Evolutionary conservation across 164 flowering plant species (phyloP).

Genomic region (Protea cynaroides): DNA sequence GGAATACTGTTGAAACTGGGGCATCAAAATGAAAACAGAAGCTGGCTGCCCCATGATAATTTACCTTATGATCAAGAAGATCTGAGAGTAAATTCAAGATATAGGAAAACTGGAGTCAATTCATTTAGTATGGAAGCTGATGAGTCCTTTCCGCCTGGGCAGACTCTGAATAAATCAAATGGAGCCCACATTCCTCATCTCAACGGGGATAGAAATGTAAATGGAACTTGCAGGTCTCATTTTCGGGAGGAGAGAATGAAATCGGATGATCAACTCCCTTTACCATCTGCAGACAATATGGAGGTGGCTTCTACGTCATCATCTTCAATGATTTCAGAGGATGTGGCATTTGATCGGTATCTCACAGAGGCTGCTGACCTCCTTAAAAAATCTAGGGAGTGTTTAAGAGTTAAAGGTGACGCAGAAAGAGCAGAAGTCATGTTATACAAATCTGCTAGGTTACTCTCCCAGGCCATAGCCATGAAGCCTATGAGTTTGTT

Average conservation of each 20-base stretch:
- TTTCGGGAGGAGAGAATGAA: conserved; percentile 14
- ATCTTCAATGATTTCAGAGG: conserved; percentile 46
- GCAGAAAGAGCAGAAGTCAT: conserved; percentile 48
- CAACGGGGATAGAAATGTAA: conserved; percentile 16
- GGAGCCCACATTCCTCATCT: conserved; percentile 24
- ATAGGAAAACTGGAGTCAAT: background rate
- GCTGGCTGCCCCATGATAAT: conserved; percentile 19
- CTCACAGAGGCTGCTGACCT: conserved; percentile 57
- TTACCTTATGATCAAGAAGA: conserved; percentile 29
- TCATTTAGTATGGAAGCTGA: conserved; percentile 21
- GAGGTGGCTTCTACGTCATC: conserved; percentile 27
- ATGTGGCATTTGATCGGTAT: conserved; percentile 47
- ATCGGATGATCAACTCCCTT: conserved; percentile 16
- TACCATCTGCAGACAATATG: conserved; percentile 15
- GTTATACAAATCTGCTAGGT: conserved; percentile 44
- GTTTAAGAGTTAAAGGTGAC: conserved; percentile 32
- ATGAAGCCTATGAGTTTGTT: conserved; percentile 81
- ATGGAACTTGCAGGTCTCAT: conserved; percentile 12
- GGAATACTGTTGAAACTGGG: conserved; percentile 18
- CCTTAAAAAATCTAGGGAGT: conserved; percentile 59
- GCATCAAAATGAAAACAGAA: conserved; percentile 20
- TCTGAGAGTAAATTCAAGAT: conserved; percentile 22
- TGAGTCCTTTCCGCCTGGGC: conserved; percentile 30
- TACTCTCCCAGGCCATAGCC: conserved; percentile 61
- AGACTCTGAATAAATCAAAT: conserved; percentile 21